Percentiles rank a stretch among this genome's conserved stretches.
Conservation (phyloP, 2,329 filamentous ascomycete genomes). For the Fusarium sulawesiense region DNA sequence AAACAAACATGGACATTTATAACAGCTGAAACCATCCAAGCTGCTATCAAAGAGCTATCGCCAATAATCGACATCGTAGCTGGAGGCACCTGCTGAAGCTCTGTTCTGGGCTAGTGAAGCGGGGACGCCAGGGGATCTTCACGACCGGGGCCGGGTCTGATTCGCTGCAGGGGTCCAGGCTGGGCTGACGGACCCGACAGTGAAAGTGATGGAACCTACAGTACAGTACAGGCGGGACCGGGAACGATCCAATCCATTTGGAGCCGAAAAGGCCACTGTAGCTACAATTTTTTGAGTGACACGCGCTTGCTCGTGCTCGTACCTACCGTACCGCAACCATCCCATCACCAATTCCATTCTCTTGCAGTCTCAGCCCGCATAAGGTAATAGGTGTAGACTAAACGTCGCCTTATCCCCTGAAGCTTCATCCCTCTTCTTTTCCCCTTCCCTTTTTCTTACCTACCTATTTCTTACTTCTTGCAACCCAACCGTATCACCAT, state of each 20-base stretch:
- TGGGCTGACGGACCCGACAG: slow-evolving; percentile 24
- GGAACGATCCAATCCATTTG: slow-evolving; percentile 10
- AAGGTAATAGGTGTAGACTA: slow-evolving; percentile 24
- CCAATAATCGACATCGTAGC: slow-evolving; percentile 14
- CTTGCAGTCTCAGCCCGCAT: slow-evolving; percentile 32
- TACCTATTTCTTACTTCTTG: slow-evolving; percentile 28
- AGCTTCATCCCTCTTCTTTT: slow-evolving; percentile 39
- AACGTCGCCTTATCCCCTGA: slow-evolving; percentile 40
- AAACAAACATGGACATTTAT: slow-evolving; percentile 11
- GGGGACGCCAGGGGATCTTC: slow-evolving; percentile 39
- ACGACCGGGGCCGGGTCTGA: slow-evolving; percentile 33
- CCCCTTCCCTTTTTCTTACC: slow-evolving; percentile 26
- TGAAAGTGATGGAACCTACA: not conserved
- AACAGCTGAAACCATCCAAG: slow-evolving; percentile 26
- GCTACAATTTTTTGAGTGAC: slow-evolving; percentile 50
- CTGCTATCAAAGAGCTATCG: slow-evolving; percentile 20
- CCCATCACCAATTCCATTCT: slow-evolving; percentile 32
- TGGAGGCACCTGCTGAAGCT: slow-evolving; percentile 25
- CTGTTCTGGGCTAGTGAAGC: slow-evolving; percentile 28
- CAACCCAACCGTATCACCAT: slow-evolving; percentile 20
- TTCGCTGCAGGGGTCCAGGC: slow-evolving; percentile 32
- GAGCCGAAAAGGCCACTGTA: slow-evolving; percentile 54
- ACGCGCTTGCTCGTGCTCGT: slow-evolving; percentile 15
- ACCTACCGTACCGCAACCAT: slow-evolving; percentile 26
- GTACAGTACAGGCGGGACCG: not conserved